Conservation (phyloP, 768 basidiomycete species). For the Plicaturopsis crispa region DNA sequence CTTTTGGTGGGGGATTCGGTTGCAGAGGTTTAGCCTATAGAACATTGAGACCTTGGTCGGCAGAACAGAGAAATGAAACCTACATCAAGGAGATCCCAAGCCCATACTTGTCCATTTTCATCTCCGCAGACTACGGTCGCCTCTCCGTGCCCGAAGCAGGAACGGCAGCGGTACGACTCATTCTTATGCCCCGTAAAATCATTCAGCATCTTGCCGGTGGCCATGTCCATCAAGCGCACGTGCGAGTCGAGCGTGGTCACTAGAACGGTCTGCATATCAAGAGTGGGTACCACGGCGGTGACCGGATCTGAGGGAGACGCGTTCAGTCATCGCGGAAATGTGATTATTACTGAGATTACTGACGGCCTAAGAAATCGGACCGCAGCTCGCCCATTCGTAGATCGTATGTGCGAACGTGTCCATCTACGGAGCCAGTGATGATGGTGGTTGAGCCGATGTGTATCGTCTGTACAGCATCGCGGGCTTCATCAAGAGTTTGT, state of each 20-base stretch:
- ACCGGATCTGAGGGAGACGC: slow-evolving; percentile 81
- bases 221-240: slow-evolving; percentile 78
- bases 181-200: slow-evolving; percentile 76
- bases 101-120: slow-evolving; percentile 84
- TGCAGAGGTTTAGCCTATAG: slow-evolving; percentile 60
- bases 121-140: slow-evolving; percentile 81
- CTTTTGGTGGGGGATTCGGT: slow-evolving; percentile 69
- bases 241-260: slow-evolving; percentile 80
- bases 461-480: slow-evolving; percentile 79
- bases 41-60: slow-evolving; percentile 6
- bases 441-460: slow-evolving; percentile 61
- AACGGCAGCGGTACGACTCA: slow-evolving; percentile 68
- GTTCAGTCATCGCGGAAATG: not conserved
- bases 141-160: slow-evolving; percentile 80
- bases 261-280: slow-evolving; percentile 74
- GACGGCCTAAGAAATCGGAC: slow-evolving; percentile 87
- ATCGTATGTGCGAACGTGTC: slow-evolving; percentile 89
- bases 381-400: slow-evolving; percentile 87
- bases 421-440: slow-evolving; percentile 83
- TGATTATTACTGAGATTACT: slow-evolving; percentile 21
- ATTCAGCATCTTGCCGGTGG: slow-evolving; percentile 78
- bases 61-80: slow-evolving; percentile 9
- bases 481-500: slow-evolving; percentile 85
- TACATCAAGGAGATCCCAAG: slow-evolving; percentile 91
- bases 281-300: slow-evolving; percentile 72